phyloP scores from a whole-genome alignment of 352 stramenopile species.

The Globisporangium nagaii region DNA sequence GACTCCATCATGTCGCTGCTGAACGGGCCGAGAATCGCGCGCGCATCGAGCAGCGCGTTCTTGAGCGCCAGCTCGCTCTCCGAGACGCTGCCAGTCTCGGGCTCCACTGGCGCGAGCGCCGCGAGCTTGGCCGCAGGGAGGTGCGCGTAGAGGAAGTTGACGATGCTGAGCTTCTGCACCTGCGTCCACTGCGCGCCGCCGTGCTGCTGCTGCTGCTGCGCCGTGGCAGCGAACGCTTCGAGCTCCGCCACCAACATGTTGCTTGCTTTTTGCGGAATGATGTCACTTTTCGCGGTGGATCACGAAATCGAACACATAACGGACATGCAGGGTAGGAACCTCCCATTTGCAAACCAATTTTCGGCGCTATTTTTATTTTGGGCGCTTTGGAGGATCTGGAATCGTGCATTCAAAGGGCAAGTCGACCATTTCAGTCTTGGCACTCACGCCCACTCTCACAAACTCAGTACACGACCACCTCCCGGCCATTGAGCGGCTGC shows the following conservation, averaged over 20 bases:
- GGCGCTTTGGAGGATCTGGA: no score
- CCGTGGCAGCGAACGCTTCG: constrained; percentile 1
- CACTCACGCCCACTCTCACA: no score
- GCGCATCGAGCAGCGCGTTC: constrained; percentile 31
- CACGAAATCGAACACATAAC: no score
- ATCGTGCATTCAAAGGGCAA: no score
- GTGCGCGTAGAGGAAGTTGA: constrained; percentile 35
- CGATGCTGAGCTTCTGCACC: constrained; percentile 38
- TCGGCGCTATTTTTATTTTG: no score
- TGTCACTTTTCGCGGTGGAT: no score
- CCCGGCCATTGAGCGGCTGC: constrained; percentile 11
- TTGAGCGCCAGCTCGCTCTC: constrained; percentile 35
- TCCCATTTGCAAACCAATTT: no score
- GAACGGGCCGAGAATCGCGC: constrained; percentile 62
- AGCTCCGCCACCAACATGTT: constrained; percentile 28
- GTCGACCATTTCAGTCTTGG: no score
- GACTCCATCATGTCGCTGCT: constrained; percentile 42
- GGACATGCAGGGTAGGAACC: no score
- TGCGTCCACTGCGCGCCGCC: no score
- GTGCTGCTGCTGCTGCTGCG: constrained; percentile 1
- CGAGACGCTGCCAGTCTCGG: background rate
- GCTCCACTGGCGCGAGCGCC: constrained; percentile 18
- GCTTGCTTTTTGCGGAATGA: no score
- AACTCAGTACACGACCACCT: constrained; percentile 6
- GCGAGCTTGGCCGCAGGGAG: constrained; percentile 24